A percentile compares a stretch with the other conserved stretches of the same genome.
Conservation (phyloP, 805 yeast species). For the Monosporozyma aerobia region DNA sequence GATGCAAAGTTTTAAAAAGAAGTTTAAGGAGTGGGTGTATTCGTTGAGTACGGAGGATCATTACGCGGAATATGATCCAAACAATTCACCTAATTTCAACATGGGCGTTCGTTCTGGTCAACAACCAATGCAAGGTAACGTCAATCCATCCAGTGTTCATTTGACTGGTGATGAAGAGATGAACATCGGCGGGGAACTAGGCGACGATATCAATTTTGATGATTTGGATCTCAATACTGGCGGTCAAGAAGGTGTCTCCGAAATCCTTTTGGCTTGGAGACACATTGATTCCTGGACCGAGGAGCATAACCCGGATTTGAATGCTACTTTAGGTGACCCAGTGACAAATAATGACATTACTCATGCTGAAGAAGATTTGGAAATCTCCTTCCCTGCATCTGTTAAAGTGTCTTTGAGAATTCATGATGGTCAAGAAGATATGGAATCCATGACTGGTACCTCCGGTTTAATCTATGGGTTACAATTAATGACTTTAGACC, state of each 20-base stretch:
- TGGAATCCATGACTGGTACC: conserved; percentile 61
- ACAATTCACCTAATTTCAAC: conserved; percentile 28
- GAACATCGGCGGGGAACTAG: conserved; percentile 7
- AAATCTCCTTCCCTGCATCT: conserved; percentile 65
- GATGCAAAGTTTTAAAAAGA: conserved; percentile 35
- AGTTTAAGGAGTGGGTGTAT: conserved; percentile 50
- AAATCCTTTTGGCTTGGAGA: conserved; percentile 74
- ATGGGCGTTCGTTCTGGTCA: conserved; percentile 19
- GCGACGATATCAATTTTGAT: conserved; percentile 31
- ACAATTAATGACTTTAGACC: conserved; percentile 71
- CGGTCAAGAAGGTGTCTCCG: conserved; percentile 56
- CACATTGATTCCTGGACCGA: conserved; percentile 80
- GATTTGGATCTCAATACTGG: conserved; percentile 11
- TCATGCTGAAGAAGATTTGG: conserved; percentile 77
- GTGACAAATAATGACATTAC: conserved; percentile 73
- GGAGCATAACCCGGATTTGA: conserved; percentile 70
- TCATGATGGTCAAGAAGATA: conserved; percentile 86
- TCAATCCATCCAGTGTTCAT: conserved; percentile 13
- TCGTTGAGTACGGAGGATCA: conserved; percentile 59
- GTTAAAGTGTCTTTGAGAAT: conserved; percentile 69
- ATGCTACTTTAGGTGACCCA: conserved; percentile 65
- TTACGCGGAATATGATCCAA: conserved; percentile 55
- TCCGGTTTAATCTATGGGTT: conserved; percentile 74
- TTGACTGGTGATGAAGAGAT: conserved; percentile 11
- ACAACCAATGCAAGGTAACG: conserved; percentile 1